Evolutionary conservation across 1,284 basidiomycete genomes (phyloP), one percentile per base, ranked within the genome.

Genomic region (Ustilago sp.): DNA sequence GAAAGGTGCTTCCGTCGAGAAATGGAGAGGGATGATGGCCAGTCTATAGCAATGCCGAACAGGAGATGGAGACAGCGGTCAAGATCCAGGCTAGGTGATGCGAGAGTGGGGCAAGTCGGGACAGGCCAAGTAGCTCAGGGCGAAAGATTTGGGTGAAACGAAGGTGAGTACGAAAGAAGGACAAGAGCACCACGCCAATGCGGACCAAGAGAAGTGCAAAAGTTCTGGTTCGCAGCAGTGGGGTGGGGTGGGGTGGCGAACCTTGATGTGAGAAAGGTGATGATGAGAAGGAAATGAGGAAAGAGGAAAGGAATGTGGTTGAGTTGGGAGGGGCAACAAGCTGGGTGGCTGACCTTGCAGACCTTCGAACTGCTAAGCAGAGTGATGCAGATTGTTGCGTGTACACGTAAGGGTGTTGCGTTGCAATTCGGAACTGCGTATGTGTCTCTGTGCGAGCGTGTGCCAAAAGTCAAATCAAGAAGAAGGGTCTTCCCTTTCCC

Each of bases 131-230:
- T 54, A 23, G 35, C 34, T 56, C 2, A 38, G 43, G 36, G 8
- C 23, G 23, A 41, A 56, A 35, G 47, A 39, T 56, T 35, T 39
- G 34, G 53, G 45, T n/a, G 50, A 63, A 59, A 68, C 36, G 64
- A 67, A 60, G 59, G 62, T 60, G 19, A 45, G 39, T 13, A 45
- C n/a, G 66, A 61, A 38, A 32, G 43, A 34, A 31, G 15, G 15
- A 23, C 15, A 28, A 57, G 6, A 12, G 36, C 38, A 54, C 64
- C 64, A 59, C 58, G 61, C 54, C 61, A 54, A 72, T 61, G 60
- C 58, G 71, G 65, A 74, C 47, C 3, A 43, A 36, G 32, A 28
- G 48, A 9, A 34, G 32, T 51, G 38, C 12, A 12, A 19, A 47
- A 35, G 62, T 50, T 43, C 28, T n/a, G 38, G 32, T 19, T 35